Percentiles rank a stretch among this genome's conserved stretches.
Conservation (phyloP, 1,284 basidiomycete species). For the Irpex sp. region DNA sequence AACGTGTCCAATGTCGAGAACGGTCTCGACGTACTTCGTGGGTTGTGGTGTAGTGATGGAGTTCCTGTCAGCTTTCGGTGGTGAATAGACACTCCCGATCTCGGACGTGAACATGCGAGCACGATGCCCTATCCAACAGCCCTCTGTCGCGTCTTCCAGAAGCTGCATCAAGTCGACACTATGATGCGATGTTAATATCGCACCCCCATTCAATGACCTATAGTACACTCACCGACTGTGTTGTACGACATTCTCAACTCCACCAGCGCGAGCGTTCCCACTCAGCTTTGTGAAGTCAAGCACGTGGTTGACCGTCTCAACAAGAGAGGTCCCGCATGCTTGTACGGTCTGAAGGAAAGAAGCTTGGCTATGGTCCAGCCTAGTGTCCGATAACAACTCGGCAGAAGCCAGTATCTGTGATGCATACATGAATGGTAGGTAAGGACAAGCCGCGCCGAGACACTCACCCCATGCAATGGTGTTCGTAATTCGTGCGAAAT, state of each 20-base stretch:
- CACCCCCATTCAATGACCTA: neutral
- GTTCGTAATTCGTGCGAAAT: slow-evolving; percentile 94
- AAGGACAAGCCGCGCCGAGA: neutral
- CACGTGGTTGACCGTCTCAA: slow-evolving; percentile 93
- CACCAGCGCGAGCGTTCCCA: slow-evolving; percentile 76
- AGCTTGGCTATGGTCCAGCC: slow-evolving; percentile 73
- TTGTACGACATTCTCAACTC: slow-evolving; percentile 68
- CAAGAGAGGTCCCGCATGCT: slow-evolving; percentile 80
- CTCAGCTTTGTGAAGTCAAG: slow-evolving; percentile 95
- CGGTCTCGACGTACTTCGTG: slow-evolving; percentile 67
- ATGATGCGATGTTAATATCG: slow-evolving; percentile 1
- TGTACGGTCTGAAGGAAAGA: slow-evolving; percentile 88
- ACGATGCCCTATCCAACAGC: slow-evolving; percentile 91
- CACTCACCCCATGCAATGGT: slow-evolving; percentile 75
- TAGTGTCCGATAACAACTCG: slow-evolving; percentile 81
- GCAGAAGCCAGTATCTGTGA: slow-evolving; percentile 81
- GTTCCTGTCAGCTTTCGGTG: slow-evolving; percentile 51
- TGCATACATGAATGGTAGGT: slow-evolving; percentile 7
- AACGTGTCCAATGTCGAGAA: slow-evolving; percentile 80
- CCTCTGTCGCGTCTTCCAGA: slow-evolving; percentile 93
- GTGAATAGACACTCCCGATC: slow-evolving; percentile 91
- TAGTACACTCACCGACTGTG: slow-evolving; percentile 48
- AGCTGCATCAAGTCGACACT: slow-evolving; percentile 86
- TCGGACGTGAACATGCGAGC: slow-evolving; percentile 74
- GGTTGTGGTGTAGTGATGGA: slow-evolving; percentile 26